Percentiles rank a stretch among this genome's conserved stretches.
Conservation (phyloP, 164 flowering plant species). For the Brasenia schreberi region DNA sequence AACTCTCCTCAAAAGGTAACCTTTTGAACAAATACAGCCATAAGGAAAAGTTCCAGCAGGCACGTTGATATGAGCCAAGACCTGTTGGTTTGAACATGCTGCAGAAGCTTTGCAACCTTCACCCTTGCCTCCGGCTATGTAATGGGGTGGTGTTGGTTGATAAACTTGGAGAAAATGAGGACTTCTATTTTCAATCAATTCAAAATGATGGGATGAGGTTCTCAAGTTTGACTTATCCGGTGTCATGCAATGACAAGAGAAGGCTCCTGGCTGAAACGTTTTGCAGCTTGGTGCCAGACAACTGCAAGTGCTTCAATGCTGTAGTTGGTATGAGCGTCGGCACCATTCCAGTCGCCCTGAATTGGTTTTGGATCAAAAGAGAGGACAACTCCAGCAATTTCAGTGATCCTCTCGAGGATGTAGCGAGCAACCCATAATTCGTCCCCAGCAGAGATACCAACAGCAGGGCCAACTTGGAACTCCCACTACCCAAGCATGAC, state of each 20-base stretch:
- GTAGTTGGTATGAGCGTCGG: constrained; percentile 37
- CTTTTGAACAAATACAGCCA: not conserved
- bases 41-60: not conserved
- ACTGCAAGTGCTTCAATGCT: too few relatives aligned
- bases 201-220: not conserved
- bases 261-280: not conserved
- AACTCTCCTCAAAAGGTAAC: not conserved
- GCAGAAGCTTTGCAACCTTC: not conserved
- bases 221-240: not conserved
- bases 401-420: constrained; percentile 11
- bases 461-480: too few relatives aligned
- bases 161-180: not conserved
- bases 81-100: not conserved
- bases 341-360: constrained; percentile 33
- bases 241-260: not conserved
- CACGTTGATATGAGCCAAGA: not conserved
- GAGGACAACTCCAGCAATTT: too few relatives aligned
- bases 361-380: too few relatives aligned
- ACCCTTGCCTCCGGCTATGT: not conserved
- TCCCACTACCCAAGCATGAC: constrained; percentile 29
- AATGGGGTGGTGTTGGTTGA: not conserved
- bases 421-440: constrained; percentile 27
- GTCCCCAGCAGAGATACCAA: constrained; percentile 25
- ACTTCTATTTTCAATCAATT: not conserved
- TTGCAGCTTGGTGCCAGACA: too few relatives aligned